Base-by-base conservation (phyloP, 257 asterid species). In the Cinchona pubescens region DNA sequence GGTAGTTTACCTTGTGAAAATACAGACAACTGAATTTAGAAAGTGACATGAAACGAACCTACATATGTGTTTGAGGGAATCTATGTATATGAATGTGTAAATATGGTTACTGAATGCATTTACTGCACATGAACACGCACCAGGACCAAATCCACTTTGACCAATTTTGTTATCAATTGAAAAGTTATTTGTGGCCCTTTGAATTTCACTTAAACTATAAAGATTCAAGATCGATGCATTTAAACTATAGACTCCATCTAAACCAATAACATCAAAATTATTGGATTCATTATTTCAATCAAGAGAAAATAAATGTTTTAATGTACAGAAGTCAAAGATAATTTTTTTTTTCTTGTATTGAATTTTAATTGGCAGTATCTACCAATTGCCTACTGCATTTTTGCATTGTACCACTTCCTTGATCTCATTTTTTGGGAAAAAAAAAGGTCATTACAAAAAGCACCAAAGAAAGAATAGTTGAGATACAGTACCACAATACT, bases 101-200 rank as follows among this genome's bases (percentile, higher is more conserved):
- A n/a, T 23, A 15, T 53, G 59, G 21, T 53, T 23, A 15, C 21
- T 53, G 7, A 19, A 53, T 15, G 59, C 59, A 53, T 9, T 16
- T 53, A 25, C 59, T 16, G 8, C 25, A 53, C 21, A 15, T 63
- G 1, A 0, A 11, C 9, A 3, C 55, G 11, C 32, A 83, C 87
- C 82, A 1, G 60, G 29, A 25, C 86, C 86, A 63, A 83, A 83
- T 72, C 86, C 82, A 30, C 84, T 79, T 73, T n/a, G 55, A 3
- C 82, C 81, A 67, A 81, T 60, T 55, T 48, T 81, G 64, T 77
- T 76, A 7, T 23, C 76, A 23, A 0, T 30, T 0, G 81, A 67
- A 27, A 81, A 81, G 59, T 73, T 59, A 58, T 81, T 63, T 25
- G 84, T 81, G 63, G 79, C 76, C 4, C 7, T 38, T 67, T 61